These are phyloP conservation scores for Panicum virgatum DNA, from an alignment of 202 grass and related monocot species.

Conservation along the genomic window DNA sequence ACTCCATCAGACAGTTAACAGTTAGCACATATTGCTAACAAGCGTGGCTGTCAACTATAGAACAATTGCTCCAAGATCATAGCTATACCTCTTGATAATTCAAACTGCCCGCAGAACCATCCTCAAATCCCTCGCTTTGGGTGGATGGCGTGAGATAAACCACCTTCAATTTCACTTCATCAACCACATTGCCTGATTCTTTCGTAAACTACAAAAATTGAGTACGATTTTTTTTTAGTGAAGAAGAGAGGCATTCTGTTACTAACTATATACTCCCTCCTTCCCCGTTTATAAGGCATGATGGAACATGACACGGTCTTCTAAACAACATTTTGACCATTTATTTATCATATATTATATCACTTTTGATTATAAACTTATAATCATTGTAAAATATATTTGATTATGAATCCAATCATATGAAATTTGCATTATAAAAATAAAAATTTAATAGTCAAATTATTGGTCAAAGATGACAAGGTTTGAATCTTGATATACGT, in stretches of 20 bases:
- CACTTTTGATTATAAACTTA: too few relatives aligned
- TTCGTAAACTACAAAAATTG: conserved; percentile 82
- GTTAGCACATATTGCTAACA: not conserved
- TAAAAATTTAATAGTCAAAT: too few relatives aligned
- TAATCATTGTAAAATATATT: too few relatives aligned
- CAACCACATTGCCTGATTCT: conserved; percentile 70
- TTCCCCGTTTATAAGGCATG: too few relatives aligned
- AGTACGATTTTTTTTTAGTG: not conserved
- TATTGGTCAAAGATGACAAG: too few relatives aligned
- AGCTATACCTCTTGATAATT: conserved; percentile 62
- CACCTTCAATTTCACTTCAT: conserved; percentile 83
- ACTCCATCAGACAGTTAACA: conserved; percentile 1
- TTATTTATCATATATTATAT: too few relatives aligned
- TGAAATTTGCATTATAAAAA: too few relatives aligned
- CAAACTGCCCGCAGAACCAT: conserved; percentile 65
- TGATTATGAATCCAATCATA: too few relatives aligned
- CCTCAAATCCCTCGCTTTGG: conserved; percentile 58
- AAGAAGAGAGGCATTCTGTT: not conserved
- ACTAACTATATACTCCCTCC: not conserved
- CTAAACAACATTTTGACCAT: too few relatives aligned
- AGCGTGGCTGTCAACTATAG: not conserved
- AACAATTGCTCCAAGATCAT: conserved; percentile 26
- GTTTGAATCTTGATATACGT: too few relatives aligned
- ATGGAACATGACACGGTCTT: too few relatives aligned
- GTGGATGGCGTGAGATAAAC: conserved; percentile 53